Conservation (phyloP, 257 asterid genomes). For the Solanum habrochaites region DNA sequence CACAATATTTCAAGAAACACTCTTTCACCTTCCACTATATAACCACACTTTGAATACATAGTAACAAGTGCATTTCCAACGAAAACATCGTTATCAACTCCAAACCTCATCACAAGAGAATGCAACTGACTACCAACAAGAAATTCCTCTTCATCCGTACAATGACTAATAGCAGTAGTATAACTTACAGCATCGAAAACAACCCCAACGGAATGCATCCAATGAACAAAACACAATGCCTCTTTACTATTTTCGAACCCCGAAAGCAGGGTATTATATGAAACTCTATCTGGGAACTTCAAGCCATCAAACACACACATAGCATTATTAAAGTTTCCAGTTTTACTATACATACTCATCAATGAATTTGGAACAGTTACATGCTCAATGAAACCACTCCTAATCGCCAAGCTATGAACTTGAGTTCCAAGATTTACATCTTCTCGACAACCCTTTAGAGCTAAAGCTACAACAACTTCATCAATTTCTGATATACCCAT, state of each 20-base stretch:
- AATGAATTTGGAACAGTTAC: conserved; percentile 66
- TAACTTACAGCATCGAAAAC: conserved; percentile 58
- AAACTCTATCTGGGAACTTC: conserved; percentile 62
- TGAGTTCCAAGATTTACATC: conserved; percentile 39
- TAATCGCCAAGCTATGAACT: conserved; percentile 52
- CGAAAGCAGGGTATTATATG: conserved; percentile 67
- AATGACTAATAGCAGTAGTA: conserved; percentile 56
- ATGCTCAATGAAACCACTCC: conserved; percentile 24
- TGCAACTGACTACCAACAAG: conserved; percentile 54
- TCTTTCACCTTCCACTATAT: conserved; percentile 40
- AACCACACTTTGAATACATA: conserved; percentile 58
- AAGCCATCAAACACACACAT: conserved; percentile 30
- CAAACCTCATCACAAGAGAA: conserved; percentile 39
- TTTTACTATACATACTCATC: conserved; percentile 73
- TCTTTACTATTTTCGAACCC: conserved; percentile 47
- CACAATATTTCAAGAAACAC: conserved; percentile 42
- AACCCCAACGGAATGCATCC: conserved; percentile 46
- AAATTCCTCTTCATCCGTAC: conserved; percentile 41
- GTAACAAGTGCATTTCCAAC: conserved; percentile 75
- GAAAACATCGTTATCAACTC: conserved; percentile 40
- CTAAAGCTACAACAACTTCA: conserved; percentile 56
- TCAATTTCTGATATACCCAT: conserved; percentile 38
- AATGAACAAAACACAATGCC: conserved; percentile 47
- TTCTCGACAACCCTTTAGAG: conserved; percentile 60
- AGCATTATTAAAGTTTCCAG: conserved; percentile 32